These are phyloP conservation scores for Terfezia boudieri DNA, from an alignment of 495 filamentous ascomycete genomes.

Conservation along the genomic window DNA sequence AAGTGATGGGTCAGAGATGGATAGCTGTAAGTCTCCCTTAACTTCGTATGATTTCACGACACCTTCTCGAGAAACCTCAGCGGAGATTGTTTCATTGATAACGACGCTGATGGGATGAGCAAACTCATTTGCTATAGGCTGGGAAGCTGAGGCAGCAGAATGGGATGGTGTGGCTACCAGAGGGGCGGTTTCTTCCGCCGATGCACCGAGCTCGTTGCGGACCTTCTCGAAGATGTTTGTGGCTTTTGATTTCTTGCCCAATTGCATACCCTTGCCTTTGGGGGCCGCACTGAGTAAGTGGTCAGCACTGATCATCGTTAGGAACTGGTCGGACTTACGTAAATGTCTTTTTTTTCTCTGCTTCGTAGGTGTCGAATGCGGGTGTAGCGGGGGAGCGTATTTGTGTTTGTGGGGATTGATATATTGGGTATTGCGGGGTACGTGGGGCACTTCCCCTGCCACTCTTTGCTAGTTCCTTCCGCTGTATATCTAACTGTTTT, in stretches of 20 bases:
- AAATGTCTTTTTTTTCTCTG: slow-evolving; percentile 82
- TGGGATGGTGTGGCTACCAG: slow-evolving; percentile 42
- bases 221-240: slow-evolving; percentile 93
- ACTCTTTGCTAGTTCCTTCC: slow-evolving; percentile 55
- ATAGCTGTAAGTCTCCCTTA: slow-evolving; percentile 73
- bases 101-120: slow-evolving; percentile 20
- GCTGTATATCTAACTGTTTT: slow-evolving; percentile 93
- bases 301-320: too few relatives aligned
- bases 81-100: slow-evolving; percentile 66
- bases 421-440: slow-evolving; percentile 64
- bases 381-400: slow-evolving; percentile 40
- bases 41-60: slow-evolving; percentile 61
- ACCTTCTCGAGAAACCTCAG: slow-evolving; percentile 69
- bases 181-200: slow-evolving; percentile 53
- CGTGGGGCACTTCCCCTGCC: slow-evolving; percentile 35
- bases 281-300: slow-evolving; percentile 26
- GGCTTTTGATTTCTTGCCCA: slow-evolving; percentile 93
- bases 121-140: slow-evolving; percentile 45
- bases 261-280: slow-evolving; percentile 92
- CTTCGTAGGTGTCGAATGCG: slow-evolving; percentile 72
- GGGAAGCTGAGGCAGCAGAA: slow-evolving; percentile 35
- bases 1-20: slow-evolving; percentile 64
- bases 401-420: slow-evolving; percentile 57
- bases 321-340: slow-evolving; percentile 5
- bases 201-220: slow-evolving; percentile 64